Evolutionary conservation across 371 early-diverging fungal species (phyloP).

Genomic region (Syncephalastrum sp.): DNA sequence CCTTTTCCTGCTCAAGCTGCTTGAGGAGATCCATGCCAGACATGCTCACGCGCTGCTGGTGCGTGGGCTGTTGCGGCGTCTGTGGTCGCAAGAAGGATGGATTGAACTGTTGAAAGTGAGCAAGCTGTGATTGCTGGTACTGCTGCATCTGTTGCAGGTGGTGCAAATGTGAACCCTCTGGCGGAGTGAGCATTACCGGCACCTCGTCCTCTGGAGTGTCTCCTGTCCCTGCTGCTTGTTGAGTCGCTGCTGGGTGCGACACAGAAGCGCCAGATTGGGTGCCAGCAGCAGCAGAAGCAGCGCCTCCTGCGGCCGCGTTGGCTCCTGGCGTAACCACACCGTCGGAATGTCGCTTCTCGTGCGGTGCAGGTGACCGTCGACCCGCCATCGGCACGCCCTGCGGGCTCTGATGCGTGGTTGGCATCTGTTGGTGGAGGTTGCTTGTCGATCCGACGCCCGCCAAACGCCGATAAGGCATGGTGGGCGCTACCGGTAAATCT

Average conservation of each 20-base stretch:
- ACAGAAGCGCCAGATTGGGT: constrained; percentile 10
- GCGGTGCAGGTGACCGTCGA: constrained; percentile 12
- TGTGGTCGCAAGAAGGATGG: constrained; percentile 12
- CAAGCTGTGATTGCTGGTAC: constrained; percentile 24
- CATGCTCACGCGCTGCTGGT: constrained; percentile 30
- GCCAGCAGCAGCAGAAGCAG: not conserved
- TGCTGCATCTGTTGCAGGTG: constrained; percentile 31
- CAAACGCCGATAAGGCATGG: constrained; percentile 12
- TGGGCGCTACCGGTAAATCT: constrained; percentile 6
- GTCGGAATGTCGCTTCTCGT: constrained; percentile 1
- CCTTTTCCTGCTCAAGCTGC: constrained; percentile 47
- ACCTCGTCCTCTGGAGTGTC: not conserved
- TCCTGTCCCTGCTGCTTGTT: constrained; percentile 2
- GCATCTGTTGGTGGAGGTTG: constrained; percentile 6
- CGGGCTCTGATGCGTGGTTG: too few relatives aligned
- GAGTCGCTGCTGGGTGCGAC: constrained; percentile 1
- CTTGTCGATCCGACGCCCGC: constrained; percentile 19
- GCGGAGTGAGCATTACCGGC: constrained; percentile 4
- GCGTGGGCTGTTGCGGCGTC: constrained; percentile 16
- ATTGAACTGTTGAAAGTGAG: constrained; percentile 30
- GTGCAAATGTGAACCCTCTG: constrained; percentile 26
- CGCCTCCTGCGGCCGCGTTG: not conserved
- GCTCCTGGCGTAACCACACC: too few relatives aligned
- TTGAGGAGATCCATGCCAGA: constrained; percentile 48
- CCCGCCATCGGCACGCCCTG: not conserved